These are phyloP conservation scores for Pichia heedii DNA, from an alignment of 805 yeast species.

Conservation along the genomic window DNA sequence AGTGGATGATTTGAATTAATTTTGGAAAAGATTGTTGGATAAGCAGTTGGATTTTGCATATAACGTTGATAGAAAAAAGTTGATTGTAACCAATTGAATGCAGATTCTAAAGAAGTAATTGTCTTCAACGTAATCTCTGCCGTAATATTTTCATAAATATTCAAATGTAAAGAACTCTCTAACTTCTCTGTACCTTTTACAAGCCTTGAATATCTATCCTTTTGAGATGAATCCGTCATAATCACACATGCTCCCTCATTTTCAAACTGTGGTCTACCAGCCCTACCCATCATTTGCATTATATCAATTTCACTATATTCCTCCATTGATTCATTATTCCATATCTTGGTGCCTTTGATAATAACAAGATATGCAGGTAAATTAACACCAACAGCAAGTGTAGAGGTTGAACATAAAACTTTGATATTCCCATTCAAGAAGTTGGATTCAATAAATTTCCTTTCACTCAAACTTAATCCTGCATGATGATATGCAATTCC, in stretches of 20 bases:
- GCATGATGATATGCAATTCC: slow-evolving; percentile 80
- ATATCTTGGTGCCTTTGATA: slow-evolving; percentile 65
- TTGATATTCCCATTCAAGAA: slow-evolving; percentile 59
- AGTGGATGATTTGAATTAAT: slow-evolving; percentile 9
- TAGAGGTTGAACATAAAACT: slow-evolving; percentile 64
- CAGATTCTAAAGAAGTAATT: slow-evolving; percentile 51
- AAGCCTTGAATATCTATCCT: slow-evolving; percentile 66
- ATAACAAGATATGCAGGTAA: slow-evolving; percentile 72
- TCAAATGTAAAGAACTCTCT: slow-evolving; percentile 67
- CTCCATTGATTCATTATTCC: slow-evolving; percentile 45
- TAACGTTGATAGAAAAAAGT: slow-evolving; percentile 66
- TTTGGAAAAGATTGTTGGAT: slow-evolving; percentile 39
- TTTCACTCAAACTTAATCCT: slow-evolving; percentile 62
- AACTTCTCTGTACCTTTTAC: slow-evolving; percentile 73
- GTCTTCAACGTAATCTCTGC: slow-evolving; percentile 70
- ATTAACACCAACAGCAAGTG: slow-evolving; percentile 81
- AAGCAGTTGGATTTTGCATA: slow-evolving; percentile 66
- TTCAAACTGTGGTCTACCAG: slow-evolving; percentile 75
- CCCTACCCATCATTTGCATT: slow-evolving; percentile 80
- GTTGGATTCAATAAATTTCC: slow-evolving; percentile 57
- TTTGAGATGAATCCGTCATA: slow-evolving; percentile 63
- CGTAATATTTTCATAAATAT: slow-evolving; percentile 65
- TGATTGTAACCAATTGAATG: slow-evolving; percentile 64
- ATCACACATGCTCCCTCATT: slow-evolving; percentile 69
- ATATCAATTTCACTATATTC: slow-evolving; percentile 71